phyloP scores from a whole-genome alignment of 257 asterid genomes.

The Thymus mandschuricus region DNA sequence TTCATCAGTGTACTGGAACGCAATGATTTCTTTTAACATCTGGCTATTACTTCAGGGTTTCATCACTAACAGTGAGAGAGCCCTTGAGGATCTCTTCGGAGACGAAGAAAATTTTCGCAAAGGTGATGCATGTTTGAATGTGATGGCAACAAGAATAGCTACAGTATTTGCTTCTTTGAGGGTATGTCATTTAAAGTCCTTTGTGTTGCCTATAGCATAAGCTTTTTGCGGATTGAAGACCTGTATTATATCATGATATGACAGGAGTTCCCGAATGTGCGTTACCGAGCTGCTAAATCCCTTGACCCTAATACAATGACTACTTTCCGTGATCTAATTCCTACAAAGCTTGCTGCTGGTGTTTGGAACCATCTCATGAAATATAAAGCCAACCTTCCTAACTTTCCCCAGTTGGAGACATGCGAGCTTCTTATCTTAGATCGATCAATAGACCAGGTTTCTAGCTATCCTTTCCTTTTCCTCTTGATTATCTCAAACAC shows the following conservation, averaged over 20 bases:
- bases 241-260: slow-evolving; percentile 33
- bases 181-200: slow-evolving; percentile 49
- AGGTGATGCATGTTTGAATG: slow-evolving; percentile 78
- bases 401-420: slow-evolving; percentile 93
- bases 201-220: slow-evolving; percentile 28
- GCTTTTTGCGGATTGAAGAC: slow-evolving; percentile 10
- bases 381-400: slow-evolving; percentile 76
- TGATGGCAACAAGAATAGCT: slow-evolving; percentile 92
- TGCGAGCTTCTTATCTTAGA: slow-evolving; percentile 96
- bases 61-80: slow-evolving; percentile 91
- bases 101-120: slow-evolving; percentile 86
- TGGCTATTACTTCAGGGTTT: slow-evolving; percentile 62
- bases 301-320: slow-evolving; percentile 93
- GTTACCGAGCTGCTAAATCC: slow-evolving; percentile 92
- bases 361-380: slow-evolving; percentile 92
- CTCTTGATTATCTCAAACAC: slow-evolving; percentile 7
- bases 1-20: slow-evolving; percentile 15
- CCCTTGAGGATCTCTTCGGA: slow-evolving; percentile 92
- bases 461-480: slow-evolving; percentile 24
- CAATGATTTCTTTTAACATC: slow-evolving; percentile 10
- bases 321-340: slow-evolving; percentile 91
- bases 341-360: slow-evolving; percentile 96
- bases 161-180: slow-evolving; percentile 92
- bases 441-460: slow-evolving; percentile 97
- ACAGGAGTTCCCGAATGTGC: slow-evolving; percentile 97